These are phyloP conservation scores for Colletotrichum aenigma DNA, from an alignment of 2,329 filamentous ascomycete species.

Conservation along the genomic window DNA sequence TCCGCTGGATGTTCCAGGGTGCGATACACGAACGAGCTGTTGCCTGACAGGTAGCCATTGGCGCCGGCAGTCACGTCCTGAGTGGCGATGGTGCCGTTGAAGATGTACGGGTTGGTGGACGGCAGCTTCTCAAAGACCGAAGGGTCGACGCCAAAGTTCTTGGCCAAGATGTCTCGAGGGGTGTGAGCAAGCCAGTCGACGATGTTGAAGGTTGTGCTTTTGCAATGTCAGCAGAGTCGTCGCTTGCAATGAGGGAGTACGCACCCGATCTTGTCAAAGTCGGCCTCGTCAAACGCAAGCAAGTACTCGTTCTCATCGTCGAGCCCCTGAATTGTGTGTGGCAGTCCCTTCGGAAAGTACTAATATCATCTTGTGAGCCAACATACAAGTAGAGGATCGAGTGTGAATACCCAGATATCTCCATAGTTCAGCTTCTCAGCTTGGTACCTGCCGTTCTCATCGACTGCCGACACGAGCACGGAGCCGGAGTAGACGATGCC, in stretches of 20 bases:
- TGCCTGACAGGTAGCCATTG: conserved; percentile 39
- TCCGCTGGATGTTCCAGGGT: conserved; percentile 60
- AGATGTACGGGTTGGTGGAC: conserved; percentile 63
- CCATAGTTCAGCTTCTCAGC: conserved; percentile 61
- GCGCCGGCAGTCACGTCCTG: conserved; percentile 52
- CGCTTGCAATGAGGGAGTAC: neutral
- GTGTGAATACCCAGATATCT: conserved; percentile 51
- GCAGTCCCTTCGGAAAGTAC: conserved; percentile 69
- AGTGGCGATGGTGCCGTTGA: conserved; percentile 57
- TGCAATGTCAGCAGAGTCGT: neutral
- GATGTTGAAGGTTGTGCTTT: conserved; percentile 71
- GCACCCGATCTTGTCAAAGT: conserved; percentile 67
- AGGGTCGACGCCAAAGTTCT: conserved; percentile 69
- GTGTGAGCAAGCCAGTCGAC: conserved; percentile 75
- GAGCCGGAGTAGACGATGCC: conserved; percentile 64
- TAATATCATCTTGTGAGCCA: neutral
- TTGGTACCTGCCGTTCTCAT: conserved; percentile 63
- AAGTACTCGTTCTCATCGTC: conserved; percentile 72
- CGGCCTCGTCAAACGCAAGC: conserved; percentile 68
- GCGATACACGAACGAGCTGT: conserved; percentile 67
- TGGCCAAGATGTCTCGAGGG: conserved; percentile 65
- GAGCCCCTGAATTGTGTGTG: conserved; percentile 68
- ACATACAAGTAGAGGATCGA: neutral
- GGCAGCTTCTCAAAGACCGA: conserved; percentile 65
- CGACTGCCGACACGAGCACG: conserved; percentile 63